A percentile compares a stretch with the other conserved stretches of the same genome.
These are phyloP conservation scores for Myxozyma sirexii DNA, from an alignment of 805 yeast species.

Conservation along the genomic window DNA sequence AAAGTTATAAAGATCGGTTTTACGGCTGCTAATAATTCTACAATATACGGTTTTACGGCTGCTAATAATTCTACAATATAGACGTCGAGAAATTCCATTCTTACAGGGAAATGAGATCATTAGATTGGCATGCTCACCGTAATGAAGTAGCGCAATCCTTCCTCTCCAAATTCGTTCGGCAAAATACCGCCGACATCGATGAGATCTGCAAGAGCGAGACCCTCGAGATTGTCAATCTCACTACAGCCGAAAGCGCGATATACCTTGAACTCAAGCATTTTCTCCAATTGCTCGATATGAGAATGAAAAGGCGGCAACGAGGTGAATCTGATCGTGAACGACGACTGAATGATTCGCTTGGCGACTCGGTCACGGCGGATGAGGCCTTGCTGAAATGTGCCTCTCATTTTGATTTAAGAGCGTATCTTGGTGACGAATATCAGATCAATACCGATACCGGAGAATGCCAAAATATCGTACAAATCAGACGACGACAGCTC, in stretches of 20 bases:
- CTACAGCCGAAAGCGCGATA: conserved; percentile 16
- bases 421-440: neutral
- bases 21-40: neutral
- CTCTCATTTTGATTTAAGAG: conserved; percentile 10
- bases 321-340: conserved; percentile 13
- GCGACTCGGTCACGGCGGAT: conserved; percentile 10
- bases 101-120: conserved; percentile 13
- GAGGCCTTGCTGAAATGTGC: conserved; percentile 19
- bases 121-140: conserved; percentile 19
- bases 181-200: conserved; percentile 19
- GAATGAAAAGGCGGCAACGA: neutral
- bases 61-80: neutral
- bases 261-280: conserved; percentile 19
- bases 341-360: conserved; percentile 7
- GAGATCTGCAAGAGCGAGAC: conserved; percentile 4
- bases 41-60: no score
- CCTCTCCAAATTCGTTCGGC: conserved; percentile 9
- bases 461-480: conserved; percentile 11
- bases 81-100: conserved; percentile 20
- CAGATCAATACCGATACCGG: neutral
- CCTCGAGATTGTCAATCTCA: neutral
- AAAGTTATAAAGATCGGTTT: no score
- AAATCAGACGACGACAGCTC: neutral
- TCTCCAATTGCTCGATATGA: conserved; percentile 11
- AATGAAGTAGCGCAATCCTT: conserved; percentile 13